Evolutionary conservation across 1,284 basidiomycete species (phyloP).

Genomic region (Fomitopsis betulina): DNA sequence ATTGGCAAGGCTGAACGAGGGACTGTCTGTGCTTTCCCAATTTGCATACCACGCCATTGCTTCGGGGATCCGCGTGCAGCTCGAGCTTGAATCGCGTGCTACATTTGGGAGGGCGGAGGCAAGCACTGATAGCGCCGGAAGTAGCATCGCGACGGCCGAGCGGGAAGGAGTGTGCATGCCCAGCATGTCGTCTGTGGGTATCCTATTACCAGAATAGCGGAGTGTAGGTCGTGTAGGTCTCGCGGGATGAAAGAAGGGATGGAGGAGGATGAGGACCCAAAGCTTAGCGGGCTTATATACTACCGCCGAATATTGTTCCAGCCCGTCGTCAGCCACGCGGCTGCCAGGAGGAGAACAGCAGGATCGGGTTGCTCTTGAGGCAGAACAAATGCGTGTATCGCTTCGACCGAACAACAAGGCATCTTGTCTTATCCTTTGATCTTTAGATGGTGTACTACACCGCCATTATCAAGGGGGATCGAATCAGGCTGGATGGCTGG

Average conservation of each 20-base stretch:
- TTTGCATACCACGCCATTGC: slow-evolving; percentile 56
- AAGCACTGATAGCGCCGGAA: slow-evolving; percentile 4
- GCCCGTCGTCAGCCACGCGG: not conserved
- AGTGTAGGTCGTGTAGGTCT: not conserved
- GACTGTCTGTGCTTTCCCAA: slow-evolving; percentile 37
- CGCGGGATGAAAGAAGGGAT: not conserved
- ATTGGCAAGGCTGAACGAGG: slow-evolving; percentile 33
- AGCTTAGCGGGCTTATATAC: not conserved
- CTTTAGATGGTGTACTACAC: slow-evolving; percentile 19
- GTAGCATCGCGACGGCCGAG: not conserved
- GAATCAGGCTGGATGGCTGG: no score
- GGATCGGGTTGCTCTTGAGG: no score
- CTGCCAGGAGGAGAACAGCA: not conserved
- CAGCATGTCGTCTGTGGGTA: not conserved
- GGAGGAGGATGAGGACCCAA: not conserved
- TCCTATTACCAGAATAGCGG: not conserved
- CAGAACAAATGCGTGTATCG: no score
- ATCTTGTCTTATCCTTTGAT: no score
- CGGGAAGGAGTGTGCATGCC: not conserved
- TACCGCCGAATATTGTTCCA: not conserved
- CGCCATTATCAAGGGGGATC: no score
- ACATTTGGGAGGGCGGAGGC: slow-evolving; percentile 2
- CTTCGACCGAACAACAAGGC: no score
- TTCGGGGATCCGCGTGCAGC: slow-evolving; percentile 26
- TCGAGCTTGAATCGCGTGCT: slow-evolving; percentile 4